A percentile compares a stretch with the other conserved stretches of the same genome.
Conservation (phyloP, 2,329 filamentous ascomycete species). For the Aspergillus unguis region DNA sequence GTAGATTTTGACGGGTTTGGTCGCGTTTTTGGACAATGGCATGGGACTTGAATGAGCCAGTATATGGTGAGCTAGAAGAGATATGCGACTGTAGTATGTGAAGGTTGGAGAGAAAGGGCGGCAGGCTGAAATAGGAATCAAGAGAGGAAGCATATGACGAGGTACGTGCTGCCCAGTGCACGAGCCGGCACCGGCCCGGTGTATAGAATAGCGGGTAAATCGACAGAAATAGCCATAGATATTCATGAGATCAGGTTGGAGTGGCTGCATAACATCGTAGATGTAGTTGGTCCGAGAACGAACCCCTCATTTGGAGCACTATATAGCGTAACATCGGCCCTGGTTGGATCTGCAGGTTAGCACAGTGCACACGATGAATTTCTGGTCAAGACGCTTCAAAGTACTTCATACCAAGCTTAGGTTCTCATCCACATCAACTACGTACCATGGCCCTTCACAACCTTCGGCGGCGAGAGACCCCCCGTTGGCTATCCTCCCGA, state of each 20-base stretch:
- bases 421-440: constrained; percentile 6
- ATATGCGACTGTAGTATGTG: too few relatives aligned
- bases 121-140: too few relatives aligned
- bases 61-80: too few relatives aligned
- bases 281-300: constrained; percentile 4
- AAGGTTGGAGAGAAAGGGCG: too few relatives aligned
- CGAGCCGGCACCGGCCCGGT: background rate
- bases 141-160: too few relatives aligned
- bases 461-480: constrained; percentile 34
- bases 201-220: background rate
- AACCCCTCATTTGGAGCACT: constrained; percentile 8
- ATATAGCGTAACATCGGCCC: constrained; percentile 4
- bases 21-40: too few relatives aligned
- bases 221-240: background rate
- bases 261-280: background rate
- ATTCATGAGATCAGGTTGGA: background rate
- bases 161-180: too few relatives aligned
- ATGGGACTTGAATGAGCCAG: too few relatives aligned
- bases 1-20: too few relatives aligned
- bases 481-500: constrained; percentile 19
- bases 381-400: background rate
- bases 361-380: background rate
- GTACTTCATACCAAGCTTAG: constrained; percentile 1
- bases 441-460: constrained; percentile 7
- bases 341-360: background rate